phyloP scores from a whole-genome alignment of 495 filamentous ascomycete species.

The Lentithecium fluviatile region DNA sequence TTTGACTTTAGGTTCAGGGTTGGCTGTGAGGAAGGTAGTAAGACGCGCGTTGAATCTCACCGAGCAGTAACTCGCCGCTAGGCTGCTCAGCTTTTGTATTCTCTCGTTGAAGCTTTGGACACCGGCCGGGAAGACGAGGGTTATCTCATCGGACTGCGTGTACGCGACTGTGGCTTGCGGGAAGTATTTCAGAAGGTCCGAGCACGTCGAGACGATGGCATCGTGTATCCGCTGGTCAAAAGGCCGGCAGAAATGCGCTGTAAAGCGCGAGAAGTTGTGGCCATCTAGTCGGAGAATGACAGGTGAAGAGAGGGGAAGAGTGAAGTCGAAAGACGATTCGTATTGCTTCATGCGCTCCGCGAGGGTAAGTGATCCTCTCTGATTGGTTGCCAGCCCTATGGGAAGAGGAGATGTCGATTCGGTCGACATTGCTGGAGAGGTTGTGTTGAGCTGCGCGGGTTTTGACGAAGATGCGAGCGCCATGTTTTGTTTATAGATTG shows the following conservation, averaged over 20 bases:
- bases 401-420: too few relatives aligned
- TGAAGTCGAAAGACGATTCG: conserved; percentile 11
- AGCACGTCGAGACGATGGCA: conserved; percentile 20
- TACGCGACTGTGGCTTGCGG: conserved; percentile 22
- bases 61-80: conserved; percentile 23
- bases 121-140: conserved; percentile 20
- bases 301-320: conserved; percentile 6
- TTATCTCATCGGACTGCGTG: conserved; percentile 31
- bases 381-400: not conserved
- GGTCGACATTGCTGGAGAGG: too few relatives aligned
- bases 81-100: conserved; percentile 21
- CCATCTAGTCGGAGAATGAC: conserved; percentile 27
- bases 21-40: not conserved
- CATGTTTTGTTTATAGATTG: too few relatives aligned
- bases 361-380: conserved; percentile 5
- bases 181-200: conserved; percentile 21
- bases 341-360: conserved; percentile 27
- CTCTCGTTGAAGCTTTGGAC: conserved; percentile 21
- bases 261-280: conserved; percentile 25
- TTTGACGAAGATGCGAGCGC: too few relatives aligned
- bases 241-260: conserved; percentile 6
- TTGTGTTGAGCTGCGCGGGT: too few relatives aligned
- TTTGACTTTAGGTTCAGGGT: conserved; percentile 10
- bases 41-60: conserved; percentile 23
- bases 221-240: conserved; percentile 26